Conservation (phyloP, 306 rosid species). For the Sicyos edulis region DNA sequence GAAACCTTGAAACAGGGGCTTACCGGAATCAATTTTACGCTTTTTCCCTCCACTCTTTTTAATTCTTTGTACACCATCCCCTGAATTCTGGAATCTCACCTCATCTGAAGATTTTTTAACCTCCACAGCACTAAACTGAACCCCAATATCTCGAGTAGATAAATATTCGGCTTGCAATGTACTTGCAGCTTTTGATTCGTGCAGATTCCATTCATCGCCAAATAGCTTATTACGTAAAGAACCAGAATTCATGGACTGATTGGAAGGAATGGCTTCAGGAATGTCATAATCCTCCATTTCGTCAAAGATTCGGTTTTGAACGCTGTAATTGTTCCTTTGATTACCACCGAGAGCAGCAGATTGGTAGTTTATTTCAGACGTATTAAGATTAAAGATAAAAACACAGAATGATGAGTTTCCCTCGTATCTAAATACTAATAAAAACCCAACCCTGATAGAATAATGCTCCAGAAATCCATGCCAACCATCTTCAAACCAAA, state of each 20-base stretch:
- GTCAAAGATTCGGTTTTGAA: conserved; percentile 48
- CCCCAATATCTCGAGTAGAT: conserved; percentile 48
- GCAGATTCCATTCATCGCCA: conserved; percentile 57
- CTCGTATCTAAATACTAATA: conserved; percentile 68
- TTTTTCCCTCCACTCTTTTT: conserved; percentile 55
- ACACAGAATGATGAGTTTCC: conserved; percentile 73
- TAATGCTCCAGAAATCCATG: conserved; percentile 62
- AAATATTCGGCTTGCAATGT: conserved; percentile 37
- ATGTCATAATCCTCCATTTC: conserved; percentile 81
- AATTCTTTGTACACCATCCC: conserved; percentile 31
- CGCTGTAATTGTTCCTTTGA: conserved; percentile 42
- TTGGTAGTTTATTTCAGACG: conserved; percentile 74
- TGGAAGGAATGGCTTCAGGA: conserved; percentile 36
- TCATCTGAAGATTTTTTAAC: conserved; percentile 63
- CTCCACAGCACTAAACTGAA: conserved; percentile 65
- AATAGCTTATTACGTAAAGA: conserved; percentile 46
- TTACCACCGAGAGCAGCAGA: conserved; percentile 33
- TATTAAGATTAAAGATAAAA: conserved; percentile 50
- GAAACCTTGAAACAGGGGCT: conserved; percentile 24
- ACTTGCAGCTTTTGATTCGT: conserved; percentile 33
- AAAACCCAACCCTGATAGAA: conserved; percentile 59
- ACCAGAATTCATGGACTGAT: conserved; percentile 26
- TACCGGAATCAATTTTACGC: conserved; percentile 56
- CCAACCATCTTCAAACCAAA: conserved; percentile 83
- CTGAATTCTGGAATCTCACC: conserved; percentile 40